phyloP scores from a whole-genome alignment of 768 basidiomycete species.

The Rhizopogon vinicolor region DNA sequence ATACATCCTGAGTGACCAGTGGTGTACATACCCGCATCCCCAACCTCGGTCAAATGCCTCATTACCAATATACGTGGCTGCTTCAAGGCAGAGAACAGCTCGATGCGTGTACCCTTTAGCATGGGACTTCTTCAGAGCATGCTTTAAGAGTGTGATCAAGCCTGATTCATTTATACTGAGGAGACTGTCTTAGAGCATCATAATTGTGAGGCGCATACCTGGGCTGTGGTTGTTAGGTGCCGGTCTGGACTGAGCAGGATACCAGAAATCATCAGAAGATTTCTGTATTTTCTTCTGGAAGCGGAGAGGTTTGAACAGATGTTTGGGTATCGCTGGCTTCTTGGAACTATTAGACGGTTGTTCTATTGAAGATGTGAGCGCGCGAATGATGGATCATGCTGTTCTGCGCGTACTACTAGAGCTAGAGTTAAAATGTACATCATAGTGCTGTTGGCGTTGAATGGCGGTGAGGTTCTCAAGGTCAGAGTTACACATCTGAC shows the following conservation, averaged over 20 bases:
- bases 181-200: neutral
- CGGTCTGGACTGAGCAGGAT: slow-evolving; percentile 34
- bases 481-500: slow-evolving; percentile 47
- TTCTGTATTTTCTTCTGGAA: slow-evolving; percentile 4
- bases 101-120: slow-evolving; percentile 42
- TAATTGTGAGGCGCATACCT: slow-evolving; percentile 31
- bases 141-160: slow-evolving; percentile 59
- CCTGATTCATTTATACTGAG: slow-evolving; percentile 33
- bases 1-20: neutral
- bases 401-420: slow-evolving; percentile 5
- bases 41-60: slow-evolving; percentile 62
- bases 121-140: slow-evolving; percentile 48
- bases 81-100: slow-evolving; percentile 62
- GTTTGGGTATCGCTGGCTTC: slow-evolving; percentile 11
- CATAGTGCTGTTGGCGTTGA: slow-evolving; percentile 52
- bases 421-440: slow-evolving; percentile 35
- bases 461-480: slow-evolving; percentile 32
- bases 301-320: neutral
- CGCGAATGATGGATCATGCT: neutral
- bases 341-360: slow-evolving; percentile 3
- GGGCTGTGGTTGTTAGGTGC: slow-evolving; percentile 62
- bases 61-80: slow-evolving; percentile 51
- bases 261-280: slow-evolving; percentile 64
- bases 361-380: slow-evolving; percentile 9
- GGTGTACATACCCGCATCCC: slow-evolving; percentile 63